Base-by-base conservation (phyloP, 1,139 yeast genomes). In the Starmera stellimalicola region DNA sequence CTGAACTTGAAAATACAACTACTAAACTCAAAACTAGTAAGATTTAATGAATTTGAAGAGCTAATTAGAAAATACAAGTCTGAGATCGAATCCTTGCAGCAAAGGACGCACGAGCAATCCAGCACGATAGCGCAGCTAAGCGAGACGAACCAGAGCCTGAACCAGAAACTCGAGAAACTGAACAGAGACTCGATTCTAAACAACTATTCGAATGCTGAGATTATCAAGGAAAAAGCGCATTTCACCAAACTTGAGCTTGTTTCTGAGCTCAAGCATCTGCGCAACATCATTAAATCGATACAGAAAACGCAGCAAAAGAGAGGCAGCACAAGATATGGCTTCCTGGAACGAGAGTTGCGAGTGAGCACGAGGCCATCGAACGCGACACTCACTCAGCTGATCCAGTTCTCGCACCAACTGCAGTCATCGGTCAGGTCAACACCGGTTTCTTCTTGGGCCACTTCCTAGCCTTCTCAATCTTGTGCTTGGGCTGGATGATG, bases 381-480 rank as follows among this genome's bases (percentile, higher is more conserved):
- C n/a, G n/a, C n/a, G n/a, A n/a, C n/a, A n/a, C n/a, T n/a, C n/a
- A n/a, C n/a, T n/a, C n/a, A n/a, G n/a, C n/a, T n/a, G n/a, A n/a
- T n/a, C n/a, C n/a, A n/a, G n/a, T n/a, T n/a, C n/a, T n/a, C n/a
- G n/a, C n/a, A n/a, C n/a, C n/a, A n/a, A n/a, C n/a, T n/a, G n/a
- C n/a, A n/a, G n/a, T n/a, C n/a, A n/a, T n/a, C n/a, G n/a, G n/a
- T n/a, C n/a, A n/a, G n/a, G n/a, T n/a, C n/a, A n/a, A n/a, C n/a
- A n/a, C n/a, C n/a, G 22, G 8, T n/a, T 22, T 22, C 11, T 16
- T 24, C 10, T 20, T 25, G 5, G 94, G 94, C 95, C 95, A 87
- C 51, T 85, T 83, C 2, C 67, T 62, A 0, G 78, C 95, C 34
- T 56, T 47, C 48, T 88, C 97, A 11, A 91, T 82, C 20, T 67